A percentile compares a stretch with the other conserved stretches of the same genome.
These are phyloP conservation scores for Myriosclerotinia scirpicola DNA, from an alignment of 2,329 filamentous ascomycete genomes.

Conservation along the genomic window DNA sequence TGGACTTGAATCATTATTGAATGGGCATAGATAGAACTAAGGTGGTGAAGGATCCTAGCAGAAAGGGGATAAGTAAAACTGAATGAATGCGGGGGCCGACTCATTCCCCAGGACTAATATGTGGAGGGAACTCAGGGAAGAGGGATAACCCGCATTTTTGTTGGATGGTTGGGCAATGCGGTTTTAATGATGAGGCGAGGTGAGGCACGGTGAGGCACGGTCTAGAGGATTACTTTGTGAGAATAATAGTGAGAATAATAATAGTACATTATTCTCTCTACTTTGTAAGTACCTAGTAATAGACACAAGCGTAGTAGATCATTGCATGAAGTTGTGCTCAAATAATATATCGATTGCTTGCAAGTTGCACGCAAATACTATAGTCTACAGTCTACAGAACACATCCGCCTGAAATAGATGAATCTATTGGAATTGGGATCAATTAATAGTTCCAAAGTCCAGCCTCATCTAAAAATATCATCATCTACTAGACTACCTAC, in stretches of 20 bases:
- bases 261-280: too few species aligned
- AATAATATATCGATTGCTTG: background rate
- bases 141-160: constrained; percentile 11
- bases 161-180: constrained; percentile 6
- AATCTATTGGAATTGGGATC: background rate
- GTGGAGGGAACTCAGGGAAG: constrained; percentile 11
- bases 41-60: background rate
- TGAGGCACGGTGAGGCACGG: too few species aligned
- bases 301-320: background rate
- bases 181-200: background rate
- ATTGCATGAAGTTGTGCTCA: constrained; percentile 17
- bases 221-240: background rate
- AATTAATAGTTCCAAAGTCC: background rate
- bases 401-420: too few species aligned
- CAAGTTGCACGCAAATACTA: background rate
- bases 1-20: constrained; percentile 10
- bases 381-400: too few species aligned
- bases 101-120: constrained; percentile 20
- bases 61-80: constrained; percentile 1
- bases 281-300: too few species aligned
- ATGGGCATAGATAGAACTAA: too few species aligned
- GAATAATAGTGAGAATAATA: too few species aligned
- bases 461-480: constrained; percentile 16
- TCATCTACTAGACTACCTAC: background rate
- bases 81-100: constrained; percentile 16